Conservation (phyloP, 75 land plant species). For the Pinus taeda region DNA sequence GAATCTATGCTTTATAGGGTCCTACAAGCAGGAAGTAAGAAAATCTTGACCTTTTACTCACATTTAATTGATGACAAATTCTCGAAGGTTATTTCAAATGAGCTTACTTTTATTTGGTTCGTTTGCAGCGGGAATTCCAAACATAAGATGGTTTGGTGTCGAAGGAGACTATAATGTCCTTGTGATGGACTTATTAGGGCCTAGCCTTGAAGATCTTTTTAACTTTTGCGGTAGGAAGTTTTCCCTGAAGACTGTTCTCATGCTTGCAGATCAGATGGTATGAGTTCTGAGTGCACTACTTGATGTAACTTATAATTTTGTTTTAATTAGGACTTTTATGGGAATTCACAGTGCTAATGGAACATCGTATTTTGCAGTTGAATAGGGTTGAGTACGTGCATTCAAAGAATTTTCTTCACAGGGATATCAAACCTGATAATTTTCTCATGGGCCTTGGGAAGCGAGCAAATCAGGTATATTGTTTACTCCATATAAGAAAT, state of each 20-base stretch:
- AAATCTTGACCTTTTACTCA: neutral
- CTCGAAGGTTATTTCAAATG: neutral
- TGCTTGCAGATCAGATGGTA: slow-evolving; percentile 89
- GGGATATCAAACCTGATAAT: slow-evolving; percentile 64
- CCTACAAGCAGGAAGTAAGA: slow-evolving; percentile 54
- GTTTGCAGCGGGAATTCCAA: slow-evolving; percentile 70
- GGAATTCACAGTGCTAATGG: neutral
- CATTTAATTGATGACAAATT: neutral
- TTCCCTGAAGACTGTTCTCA: slow-evolving; percentile 75
- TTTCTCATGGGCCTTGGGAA: slow-evolving; percentile 80
- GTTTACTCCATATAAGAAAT: neutral
- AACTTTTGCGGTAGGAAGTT: slow-evolving; percentile 72
- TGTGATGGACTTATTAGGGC: slow-evolving; percentile 73
- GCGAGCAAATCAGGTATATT: slow-evolving; percentile 47
- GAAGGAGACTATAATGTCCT: slow-evolving; percentile 79
- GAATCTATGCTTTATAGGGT: slow-evolving; percentile 46
- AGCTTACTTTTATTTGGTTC: neutral
- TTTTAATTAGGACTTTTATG: neutral
- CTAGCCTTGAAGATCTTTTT: slow-evolving; percentile 78
- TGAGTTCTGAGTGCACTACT: neutral
- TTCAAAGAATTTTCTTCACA: slow-evolving; percentile 65
- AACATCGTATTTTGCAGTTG: slow-evolving; percentile 15
- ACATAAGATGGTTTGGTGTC: slow-evolving; percentile 71
- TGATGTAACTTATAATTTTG: neutral
- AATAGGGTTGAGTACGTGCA: slow-evolving; percentile 65